phyloP scores from a whole-genome alignment of 257 asterid species.

The Coffea canephora region DNA sequence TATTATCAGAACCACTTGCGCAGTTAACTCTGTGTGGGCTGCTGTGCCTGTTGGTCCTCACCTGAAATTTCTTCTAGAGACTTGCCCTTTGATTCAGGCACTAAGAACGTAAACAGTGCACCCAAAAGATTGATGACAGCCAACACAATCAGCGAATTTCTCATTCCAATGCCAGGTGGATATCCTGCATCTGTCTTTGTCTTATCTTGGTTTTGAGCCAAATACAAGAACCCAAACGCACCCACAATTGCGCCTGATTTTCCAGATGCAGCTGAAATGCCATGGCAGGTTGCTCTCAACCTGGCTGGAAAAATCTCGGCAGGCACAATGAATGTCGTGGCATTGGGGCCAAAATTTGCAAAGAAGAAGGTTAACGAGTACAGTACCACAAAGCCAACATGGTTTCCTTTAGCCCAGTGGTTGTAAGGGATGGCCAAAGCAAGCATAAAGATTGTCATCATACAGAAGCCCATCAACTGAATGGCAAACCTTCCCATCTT shows the following conservation, averaged over 20 bases:
- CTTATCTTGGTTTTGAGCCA: slow-evolving; percentile 53
- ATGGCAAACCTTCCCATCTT: slow-evolving; percentile 43
- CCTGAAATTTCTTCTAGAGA: slow-evolving; percentile 55
- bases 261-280: slow-evolving; percentile 61
- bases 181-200: slow-evolving; percentile 58
- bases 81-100: slow-evolving; percentile 58
- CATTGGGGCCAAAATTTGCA: slow-evolving; percentile 60
- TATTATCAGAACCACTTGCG: not conserved
- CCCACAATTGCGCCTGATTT: slow-evolving; percentile 66
- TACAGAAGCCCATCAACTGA: slow-evolving; percentile 45
- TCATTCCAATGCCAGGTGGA: slow-evolving; percentile 55
- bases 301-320: slow-evolving; percentile 73
- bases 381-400: slow-evolving; percentile 41
- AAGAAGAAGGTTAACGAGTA: slow-evolving; percentile 58
- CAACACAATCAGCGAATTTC: slow-evolving; percentile 47
- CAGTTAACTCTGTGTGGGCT: not conserved
- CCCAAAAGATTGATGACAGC: slow-evolving; percentile 50
- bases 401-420: slow-evolving; percentile 52
- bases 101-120: slow-evolving; percentile 45
- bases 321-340: slow-evolving; percentile 61
- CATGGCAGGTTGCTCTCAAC: slow-evolving; percentile 64
- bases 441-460: slow-evolving; percentile 60
- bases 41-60: slow-evolving; percentile 34
- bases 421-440: slow-evolving; percentile 53
- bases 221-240: slow-evolving; percentile 60